Evolutionary conservation across 352 stramenopile species (phyloP).

Genomic region (Phytophthora tubulina): DNA sequence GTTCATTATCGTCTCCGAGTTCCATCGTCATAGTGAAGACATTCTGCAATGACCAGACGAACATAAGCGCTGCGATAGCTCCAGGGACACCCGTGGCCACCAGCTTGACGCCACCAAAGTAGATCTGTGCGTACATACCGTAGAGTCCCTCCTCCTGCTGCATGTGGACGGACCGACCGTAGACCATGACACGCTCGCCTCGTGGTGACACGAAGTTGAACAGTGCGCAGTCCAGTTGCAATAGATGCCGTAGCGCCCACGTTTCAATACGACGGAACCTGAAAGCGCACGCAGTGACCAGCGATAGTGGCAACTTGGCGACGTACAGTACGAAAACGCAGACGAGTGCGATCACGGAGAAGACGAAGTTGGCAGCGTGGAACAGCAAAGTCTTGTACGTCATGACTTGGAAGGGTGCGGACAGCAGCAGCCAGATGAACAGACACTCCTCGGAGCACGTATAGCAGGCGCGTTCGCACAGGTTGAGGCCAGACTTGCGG

Average conservation of each 20-base stretch:
- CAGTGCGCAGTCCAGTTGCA: constrained; percentile 56
- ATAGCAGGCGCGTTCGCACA: constrained; percentile 22
- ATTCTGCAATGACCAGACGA: constrained; percentile 60
- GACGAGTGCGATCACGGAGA: constrained; percentile 45
- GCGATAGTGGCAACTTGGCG: constrained; percentile 34
- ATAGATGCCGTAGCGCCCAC: constrained; percentile 44
- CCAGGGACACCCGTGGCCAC: constrained; percentile 58
- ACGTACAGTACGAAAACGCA: constrained; percentile 44
- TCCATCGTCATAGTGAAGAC: constrained; percentile 32
- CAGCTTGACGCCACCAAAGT: constrained; percentile 68
- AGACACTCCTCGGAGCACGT: constrained; percentile 57
- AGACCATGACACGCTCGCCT: constrained; percentile 61
- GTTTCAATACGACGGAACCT: constrained; percentile 41
- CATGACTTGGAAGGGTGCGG: constrained; percentile 54
- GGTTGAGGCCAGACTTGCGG: constrained; percentile 10
- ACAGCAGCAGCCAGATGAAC: constrained; percentile 62
- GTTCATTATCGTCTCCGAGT: constrained; percentile 7
- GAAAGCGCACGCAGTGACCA: constrained; percentile 1
- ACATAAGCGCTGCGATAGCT: constrained; percentile 49
- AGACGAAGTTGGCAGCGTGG: constrained; percentile 57
- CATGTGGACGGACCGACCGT: constrained; percentile 46
- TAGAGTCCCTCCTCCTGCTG: constrained; percentile 45
- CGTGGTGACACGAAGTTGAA: constrained; percentile 70
- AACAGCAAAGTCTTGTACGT: constrained; percentile 75
- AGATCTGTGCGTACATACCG: constrained; percentile 59